phyloP scores from a whole-genome alignment of 108 stramenopile genomes.

The Nannochloropsis granulata region DNA sequence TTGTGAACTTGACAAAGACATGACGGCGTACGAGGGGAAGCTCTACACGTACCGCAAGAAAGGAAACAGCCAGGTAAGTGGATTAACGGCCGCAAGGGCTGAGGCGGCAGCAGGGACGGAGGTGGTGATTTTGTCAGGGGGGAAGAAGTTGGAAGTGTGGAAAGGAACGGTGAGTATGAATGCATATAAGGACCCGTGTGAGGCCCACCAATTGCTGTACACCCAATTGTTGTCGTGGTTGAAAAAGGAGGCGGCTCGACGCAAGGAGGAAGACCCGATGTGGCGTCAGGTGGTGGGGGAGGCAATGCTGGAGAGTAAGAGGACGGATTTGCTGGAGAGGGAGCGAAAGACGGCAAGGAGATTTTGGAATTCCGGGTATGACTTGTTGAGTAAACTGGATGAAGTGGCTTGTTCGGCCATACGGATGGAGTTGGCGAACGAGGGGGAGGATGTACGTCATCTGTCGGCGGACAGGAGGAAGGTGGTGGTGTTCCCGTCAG shows the following conservation, averaged over 20 bases:
- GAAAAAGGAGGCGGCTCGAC: neutral
- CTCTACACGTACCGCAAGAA: neutral
- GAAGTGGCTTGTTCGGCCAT: constrained; percentile 11
- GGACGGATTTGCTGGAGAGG: neutral
- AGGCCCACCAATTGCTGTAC: neutral
- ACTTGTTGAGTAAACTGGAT: constrained; percentile 11
- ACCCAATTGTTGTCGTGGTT: neutral
- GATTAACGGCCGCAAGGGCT: neutral
- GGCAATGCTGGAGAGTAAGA: neutral
- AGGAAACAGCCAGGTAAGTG: neutral
- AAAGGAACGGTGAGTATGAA: neutral
- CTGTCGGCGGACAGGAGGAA: constrained; percentile 2
- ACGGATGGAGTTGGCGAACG: neutral
- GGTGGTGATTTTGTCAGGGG: too few species aligned
- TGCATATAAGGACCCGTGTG: neutral
- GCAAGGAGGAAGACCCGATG: neutral
- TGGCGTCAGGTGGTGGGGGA: neutral
- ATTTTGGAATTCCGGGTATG: constrained; percentile 8
- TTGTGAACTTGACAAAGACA: constrained; percentile 16
- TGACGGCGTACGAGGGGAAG: constrained; percentile 10
- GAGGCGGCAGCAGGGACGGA: too few species aligned
- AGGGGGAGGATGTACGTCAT: neutral
- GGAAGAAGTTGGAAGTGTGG: too few species aligned
- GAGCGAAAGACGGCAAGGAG: constrained; percentile 1
- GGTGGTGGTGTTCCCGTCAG: neutral